Evolutionary conservation across 768 basidiomycete species (phyloP).

Genomic region (Tricholoma sp.): DNA sequence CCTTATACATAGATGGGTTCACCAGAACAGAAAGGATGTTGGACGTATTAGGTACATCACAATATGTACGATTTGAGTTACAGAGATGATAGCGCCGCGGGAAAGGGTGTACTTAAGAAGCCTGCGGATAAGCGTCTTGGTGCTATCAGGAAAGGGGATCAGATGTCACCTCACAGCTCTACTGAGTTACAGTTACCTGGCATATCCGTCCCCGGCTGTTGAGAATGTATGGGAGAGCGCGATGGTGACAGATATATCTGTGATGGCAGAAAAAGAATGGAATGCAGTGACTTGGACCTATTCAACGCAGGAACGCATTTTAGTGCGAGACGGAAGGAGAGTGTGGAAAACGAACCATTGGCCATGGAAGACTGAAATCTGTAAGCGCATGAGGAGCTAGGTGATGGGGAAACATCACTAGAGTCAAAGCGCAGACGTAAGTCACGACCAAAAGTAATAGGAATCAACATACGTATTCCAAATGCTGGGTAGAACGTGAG

Average conservation of each 20-base stretch:
- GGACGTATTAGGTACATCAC: slow-evolving; percentile 6
- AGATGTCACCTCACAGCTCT: background rate
- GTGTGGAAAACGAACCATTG: background rate
- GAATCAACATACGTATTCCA: background rate
- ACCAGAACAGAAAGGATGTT: slow-evolving; percentile 4
- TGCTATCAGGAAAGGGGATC: background rate
- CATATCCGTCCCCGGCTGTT: background rate
- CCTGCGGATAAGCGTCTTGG: slow-evolving; percentile 6
- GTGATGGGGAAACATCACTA: background rate
- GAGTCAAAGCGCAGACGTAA: no score
- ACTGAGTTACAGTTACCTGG: background rate
- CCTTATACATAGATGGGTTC: background rate
- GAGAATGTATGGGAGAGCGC: background rate
- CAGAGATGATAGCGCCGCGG: slow-evolving; percentile 6
- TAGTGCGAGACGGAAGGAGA: background rate
- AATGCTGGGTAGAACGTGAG: background rate
- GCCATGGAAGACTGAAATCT: background rate
- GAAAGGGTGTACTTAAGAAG: slow-evolving; percentile 6
- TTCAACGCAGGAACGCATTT: background rate
- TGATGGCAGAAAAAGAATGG: background rate
- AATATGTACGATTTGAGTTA: slow-evolving; percentile 9
- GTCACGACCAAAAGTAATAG: background rate
- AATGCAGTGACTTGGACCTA: background rate
- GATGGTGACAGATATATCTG: slow-evolving; percentile 2
- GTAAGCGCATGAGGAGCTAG: background rate